Evolutionary conservation across 108 stramenopile genomes (phyloP), one percentile per base, ranked within the genome.

Genomic region (Conticribra guillardii): DNA sequence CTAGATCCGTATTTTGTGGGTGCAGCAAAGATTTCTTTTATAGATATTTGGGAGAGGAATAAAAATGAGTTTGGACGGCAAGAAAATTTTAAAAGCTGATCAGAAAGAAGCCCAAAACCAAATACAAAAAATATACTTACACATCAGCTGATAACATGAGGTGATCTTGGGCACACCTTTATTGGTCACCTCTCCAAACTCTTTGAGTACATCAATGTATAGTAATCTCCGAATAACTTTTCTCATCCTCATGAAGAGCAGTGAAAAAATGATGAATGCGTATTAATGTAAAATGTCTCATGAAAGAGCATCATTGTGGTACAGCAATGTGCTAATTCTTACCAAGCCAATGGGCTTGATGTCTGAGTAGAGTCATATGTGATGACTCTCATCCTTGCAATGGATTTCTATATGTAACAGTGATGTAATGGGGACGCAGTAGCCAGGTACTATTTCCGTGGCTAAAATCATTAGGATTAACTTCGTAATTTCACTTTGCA

Each of bases 341-440:
- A 41, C 37, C 91, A 92, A 16, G 88, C 91, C 33, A 80, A 47
- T 9, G 88, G 88, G 18, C 81, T 77, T 15, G 67, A 64, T 0
- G 45, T 44, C 32, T 52, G 51, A 22, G 80, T 72, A 21, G n/a
- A n/a, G 75, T 61, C 64, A 85, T 57, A 56, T 86, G 84, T 0
- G 88, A 83, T 2, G 85, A 86, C 15, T 56, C 64, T 88, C 90
- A 91, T 18, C 90, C 90, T 18, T 82, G 80, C 14, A 87, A 57
- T 1, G 79, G 74, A 37, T 74, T 82, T 0, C 89, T 87, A 64
- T 77, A 88, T n/a, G n/a, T 63, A 83, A 86, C 50, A 81, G 76
- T 15, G 75, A 66, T 11, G 85, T 81, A 9, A 57, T 60, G 8
- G 66, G 33, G 67, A 87, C 87, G 59, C 89, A 91, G 52, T 85